Percentiles rank a stretch among this genome's conserved stretches.
phyloP scores from a whole-genome alignment of 2,329 filamentous ascomycete genomes.

The Exophiala aquamarina region DNA sequence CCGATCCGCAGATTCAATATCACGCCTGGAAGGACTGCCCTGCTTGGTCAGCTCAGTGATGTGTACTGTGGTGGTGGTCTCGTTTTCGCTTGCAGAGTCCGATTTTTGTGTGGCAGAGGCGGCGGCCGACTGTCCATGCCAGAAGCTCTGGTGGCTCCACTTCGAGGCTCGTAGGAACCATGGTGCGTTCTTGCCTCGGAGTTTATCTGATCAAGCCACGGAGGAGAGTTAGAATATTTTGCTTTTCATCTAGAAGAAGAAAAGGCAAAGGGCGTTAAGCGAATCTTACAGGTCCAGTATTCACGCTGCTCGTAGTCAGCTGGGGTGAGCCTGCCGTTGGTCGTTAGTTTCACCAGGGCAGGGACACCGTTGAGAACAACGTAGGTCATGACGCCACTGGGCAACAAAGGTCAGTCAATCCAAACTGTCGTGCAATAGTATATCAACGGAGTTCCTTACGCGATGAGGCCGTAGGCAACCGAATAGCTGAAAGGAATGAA shows the following conservation, averaged over 20 bases:
- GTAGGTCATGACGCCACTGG: constrained; percentile 68
- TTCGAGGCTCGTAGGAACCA: constrained; percentile 2
- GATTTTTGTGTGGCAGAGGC: neutral
- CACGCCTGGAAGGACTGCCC: too few relatives aligned
- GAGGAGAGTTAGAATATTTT: neutral
- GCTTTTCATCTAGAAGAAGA: neutral
- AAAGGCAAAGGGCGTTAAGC: constrained; percentile 73
- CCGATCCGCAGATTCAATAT: too few relatives aligned
- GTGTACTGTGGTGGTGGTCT: too few relatives aligned
- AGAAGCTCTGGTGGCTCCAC: constrained; percentile 3
- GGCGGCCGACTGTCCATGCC: neutral
- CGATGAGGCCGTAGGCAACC: constrained; percentile 81
- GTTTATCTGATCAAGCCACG: constrained; percentile 1
- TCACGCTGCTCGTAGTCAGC: constrained; percentile 74
- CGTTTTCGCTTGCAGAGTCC: too few relatives aligned
- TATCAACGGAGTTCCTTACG: too few relatives aligned
- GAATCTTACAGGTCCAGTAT: constrained; percentile 73
- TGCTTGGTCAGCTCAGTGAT: too few relatives aligned
- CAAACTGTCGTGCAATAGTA: too few relatives aligned
- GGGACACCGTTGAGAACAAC: constrained; percentile 70
- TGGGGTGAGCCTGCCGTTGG: constrained; percentile 69
- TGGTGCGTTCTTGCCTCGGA: constrained; percentile 3
- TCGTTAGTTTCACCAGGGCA: constrained; percentile 65
- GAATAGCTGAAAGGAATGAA: constrained; percentile 88
- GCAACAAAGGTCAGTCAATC: neutral